phyloP scores from a whole-genome alignment of 1,139 yeast genomes.

The Debaryomycetaceae sp. region DNA sequence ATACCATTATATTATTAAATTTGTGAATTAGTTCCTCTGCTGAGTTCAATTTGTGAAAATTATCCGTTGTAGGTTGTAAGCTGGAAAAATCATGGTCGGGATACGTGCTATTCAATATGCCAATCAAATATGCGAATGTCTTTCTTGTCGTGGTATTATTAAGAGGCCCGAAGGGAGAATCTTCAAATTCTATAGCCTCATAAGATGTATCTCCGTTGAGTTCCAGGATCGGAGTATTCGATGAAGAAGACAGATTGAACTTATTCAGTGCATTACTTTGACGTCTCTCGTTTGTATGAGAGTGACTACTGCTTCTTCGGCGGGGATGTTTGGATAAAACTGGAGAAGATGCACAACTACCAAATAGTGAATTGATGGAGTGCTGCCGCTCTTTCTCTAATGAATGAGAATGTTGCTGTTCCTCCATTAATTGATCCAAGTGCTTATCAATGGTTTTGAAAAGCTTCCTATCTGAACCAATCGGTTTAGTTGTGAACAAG shows the following conservation, averaged over 20 bases:
- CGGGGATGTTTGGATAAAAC: conserved; percentile 1
- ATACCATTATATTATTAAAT: conserved; percentile 75
- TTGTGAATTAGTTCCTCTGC: conserved; percentile 62
- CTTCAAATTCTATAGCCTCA: conserved; percentile 29
- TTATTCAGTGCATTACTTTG: conserved; percentile 16
- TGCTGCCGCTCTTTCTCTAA: conserved; percentile 40
- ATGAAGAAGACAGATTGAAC: conserved; percentile 5
- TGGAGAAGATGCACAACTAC: conserved; percentile 36
- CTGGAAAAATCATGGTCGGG: conserved; percentile 94
- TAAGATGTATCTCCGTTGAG: conserved; percentile 16
- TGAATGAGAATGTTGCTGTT: conserved; percentile 43
- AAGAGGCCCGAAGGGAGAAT: conserved; percentile 92
- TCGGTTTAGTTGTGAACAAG: conserved; percentile 89
- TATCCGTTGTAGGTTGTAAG: conserved; percentile 82
- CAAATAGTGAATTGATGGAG: conserved; percentile 34
- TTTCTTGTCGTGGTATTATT: conserved; percentile 79
- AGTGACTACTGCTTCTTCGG: conserved; percentile 17
- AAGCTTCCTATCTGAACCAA: conserved; percentile 82
- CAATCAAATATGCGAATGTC: conserved; percentile 86
- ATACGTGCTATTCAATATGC: conserved; percentile 85
- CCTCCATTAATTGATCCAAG: conserved; percentile 62
- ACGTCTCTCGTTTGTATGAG: conserved; percentile 24
- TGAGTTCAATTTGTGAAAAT: conserved; percentile 39
- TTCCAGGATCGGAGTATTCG: conserved; percentile 2
- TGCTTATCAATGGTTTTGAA: conserved; percentile 86